phyloP scores from a whole-genome alignment of 805 yeast species.

The Cyberlindnera veronae region DNA sequence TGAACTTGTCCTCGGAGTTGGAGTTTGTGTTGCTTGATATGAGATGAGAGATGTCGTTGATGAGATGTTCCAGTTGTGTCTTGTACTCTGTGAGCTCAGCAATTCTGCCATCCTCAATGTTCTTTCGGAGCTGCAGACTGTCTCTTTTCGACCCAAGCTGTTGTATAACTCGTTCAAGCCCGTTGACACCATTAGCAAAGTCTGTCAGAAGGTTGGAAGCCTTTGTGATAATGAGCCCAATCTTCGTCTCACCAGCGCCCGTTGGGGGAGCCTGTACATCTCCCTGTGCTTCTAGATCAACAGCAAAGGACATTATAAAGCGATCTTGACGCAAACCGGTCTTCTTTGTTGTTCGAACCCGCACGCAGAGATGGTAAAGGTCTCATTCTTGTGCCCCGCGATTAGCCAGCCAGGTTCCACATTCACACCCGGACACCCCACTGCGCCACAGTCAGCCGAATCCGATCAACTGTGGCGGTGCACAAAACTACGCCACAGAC shows the following conservation, averaged over 20 bases:
- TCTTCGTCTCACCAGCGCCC: slow-evolving; percentile 16
- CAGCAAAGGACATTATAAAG: slow-evolving; percentile 28
- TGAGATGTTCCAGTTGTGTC: slow-evolving; percentile 32
- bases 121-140: slow-evolving; percentile 31
- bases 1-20: slow-evolving; percentile 24
- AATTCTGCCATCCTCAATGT: slow-evolving; percentile 26
- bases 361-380: background rate
- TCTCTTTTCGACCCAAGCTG: slow-evolving; percentile 50
- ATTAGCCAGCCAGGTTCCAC: no score
- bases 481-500: background rate
- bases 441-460: background rate
- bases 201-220: slow-evolving; percentile 31
- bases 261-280: slow-evolving; percentile 1
- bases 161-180: slow-evolving; percentile 44
- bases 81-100: slow-evolving; percentile 26
- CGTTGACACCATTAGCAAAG: slow-evolving; percentile 47
- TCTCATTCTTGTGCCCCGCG: no score
- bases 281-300: slow-evolving; percentile 30
- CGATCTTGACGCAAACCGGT: no score
- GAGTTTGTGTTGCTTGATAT: slow-evolving; percentile 15
- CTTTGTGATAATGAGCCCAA: slow-evolving; percentile 21
- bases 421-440: background rate
- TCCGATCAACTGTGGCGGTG: background rate
- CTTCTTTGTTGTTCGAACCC: no score
- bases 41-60: slow-evolving; percentile 23